These are phyloP conservation scores for Onygena corvina DNA, from an alignment of 2,329 filamentous ascomycete genomes.

Conservation along the genomic window DNA sequence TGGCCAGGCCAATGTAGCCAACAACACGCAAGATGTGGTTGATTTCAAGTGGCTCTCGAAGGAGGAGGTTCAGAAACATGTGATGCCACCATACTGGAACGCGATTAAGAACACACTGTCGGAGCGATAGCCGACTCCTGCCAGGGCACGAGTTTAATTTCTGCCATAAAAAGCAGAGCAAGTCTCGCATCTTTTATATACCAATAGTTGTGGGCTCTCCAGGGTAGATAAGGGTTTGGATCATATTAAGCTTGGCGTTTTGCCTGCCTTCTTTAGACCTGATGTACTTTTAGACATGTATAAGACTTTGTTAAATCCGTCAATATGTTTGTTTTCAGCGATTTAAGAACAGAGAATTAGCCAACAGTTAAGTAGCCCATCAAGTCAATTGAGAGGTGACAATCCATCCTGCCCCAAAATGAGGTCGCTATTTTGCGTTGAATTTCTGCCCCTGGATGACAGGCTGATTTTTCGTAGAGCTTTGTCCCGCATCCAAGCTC, in stretches of 20 bases:
- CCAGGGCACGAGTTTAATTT: not conserved
- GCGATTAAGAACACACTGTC: slow-evolving; percentile 73
- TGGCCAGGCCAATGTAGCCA: slow-evolving; percentile 62
- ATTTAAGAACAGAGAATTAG: not conserved
- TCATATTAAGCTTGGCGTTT: not conserved
- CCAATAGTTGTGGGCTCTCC: not conserved
- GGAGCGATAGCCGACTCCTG: slow-evolving; percentile 47
- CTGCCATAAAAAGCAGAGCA: not conserved
- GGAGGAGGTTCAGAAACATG: slow-evolving; percentile 64
- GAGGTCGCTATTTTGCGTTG: slow-evolving; percentile 42
- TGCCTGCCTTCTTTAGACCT: not conserved
- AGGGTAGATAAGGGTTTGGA: not conserved
- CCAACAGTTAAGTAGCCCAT: not conserved
- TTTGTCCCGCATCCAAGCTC: slow-evolving; percentile 36
- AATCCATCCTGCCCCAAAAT: no score
- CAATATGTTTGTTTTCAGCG: slow-evolving; percentile 2
- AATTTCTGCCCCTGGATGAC: slow-evolving; percentile 51
- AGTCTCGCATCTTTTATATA: not conserved
- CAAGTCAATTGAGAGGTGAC: not conserved
- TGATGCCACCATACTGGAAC: slow-evolving; percentile 58
- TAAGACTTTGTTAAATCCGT: not conserved
- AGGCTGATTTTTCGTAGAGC: slow-evolving; percentile 37
- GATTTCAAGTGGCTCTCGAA: slow-evolving; percentile 91
- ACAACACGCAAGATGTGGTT: slow-evolving; percentile 57
- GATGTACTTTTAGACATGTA: slow-evolving; percentile 9